phyloP scores from a whole-genome alignment of 1,139 yeast genomes.

The Petasospora fabianii region DNA sequence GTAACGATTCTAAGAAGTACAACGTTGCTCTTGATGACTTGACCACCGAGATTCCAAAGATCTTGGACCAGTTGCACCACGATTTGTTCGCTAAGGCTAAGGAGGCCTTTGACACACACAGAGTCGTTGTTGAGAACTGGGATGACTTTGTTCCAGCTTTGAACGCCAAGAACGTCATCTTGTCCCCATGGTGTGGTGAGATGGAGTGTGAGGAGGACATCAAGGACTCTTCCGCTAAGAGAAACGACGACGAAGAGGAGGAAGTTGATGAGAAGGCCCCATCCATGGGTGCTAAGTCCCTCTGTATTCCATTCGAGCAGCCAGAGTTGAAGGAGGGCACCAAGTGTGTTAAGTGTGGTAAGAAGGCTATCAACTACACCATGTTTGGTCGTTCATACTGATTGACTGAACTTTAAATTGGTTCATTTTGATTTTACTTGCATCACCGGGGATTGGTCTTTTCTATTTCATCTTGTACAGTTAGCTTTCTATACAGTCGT shows the following conservation, averaged over 20 bases:
- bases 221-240: slow-evolving; percentile 84
- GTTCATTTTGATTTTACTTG: neutral
- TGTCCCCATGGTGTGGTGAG: slow-evolving; percentile 97
- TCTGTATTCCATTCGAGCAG: slow-evolving; percentile 95
- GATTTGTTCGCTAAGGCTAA: slow-evolving; percentile 79
- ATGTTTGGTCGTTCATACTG: slow-evolving; percentile 96
- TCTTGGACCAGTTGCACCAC: slow-evolving; percentile 76
- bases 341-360: slow-evolving; percentile 83
- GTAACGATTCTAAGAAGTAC: slow-evolving; percentile 80
- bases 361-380: slow-evolving; percentile 72
- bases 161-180: slow-evolving; percentile 83
- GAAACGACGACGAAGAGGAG: slow-evolving; percentile 74
- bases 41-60: slow-evolving; percentile 64
- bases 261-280: slow-evolving; percentile 96
- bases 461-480: neutral
- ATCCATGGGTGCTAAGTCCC: slow-evolving; percentile 98
- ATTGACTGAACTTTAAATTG: neutral
- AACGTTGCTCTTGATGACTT: slow-evolving; percentile 62
- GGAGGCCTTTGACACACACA: slow-evolving; percentile 75
- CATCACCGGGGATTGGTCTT: too few species aligned
- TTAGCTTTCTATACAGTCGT: neutral
- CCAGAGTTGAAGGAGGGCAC: slow-evolving; percentile 75
- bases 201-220: slow-evolving; percentile 95
- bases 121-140: slow-evolving; percentile 79
- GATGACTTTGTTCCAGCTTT: slow-evolving; percentile 90